Conservation (phyloP, 495 filamentous ascomycete species). For the Glarea lozoyensis region DNA sequence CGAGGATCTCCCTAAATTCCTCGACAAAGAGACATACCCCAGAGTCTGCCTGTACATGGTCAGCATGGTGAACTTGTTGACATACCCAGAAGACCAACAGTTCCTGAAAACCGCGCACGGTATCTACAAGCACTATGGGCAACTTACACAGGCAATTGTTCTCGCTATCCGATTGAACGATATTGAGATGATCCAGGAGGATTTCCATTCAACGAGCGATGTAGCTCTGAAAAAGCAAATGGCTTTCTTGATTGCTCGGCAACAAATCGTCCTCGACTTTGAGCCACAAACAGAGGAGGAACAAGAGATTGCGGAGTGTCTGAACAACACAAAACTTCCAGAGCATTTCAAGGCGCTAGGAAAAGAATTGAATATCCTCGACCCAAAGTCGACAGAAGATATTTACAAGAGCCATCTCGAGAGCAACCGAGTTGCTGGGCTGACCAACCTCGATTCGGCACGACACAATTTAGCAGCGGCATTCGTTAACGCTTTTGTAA, state of each 20-base stretch:
- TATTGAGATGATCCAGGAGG: conserved; percentile 62
- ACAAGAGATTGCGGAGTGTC: conserved; percentile 63
- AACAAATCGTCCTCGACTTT: conserved; percentile 77
- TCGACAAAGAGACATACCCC: conserved; percentile 90
- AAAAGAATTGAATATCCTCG: conserved; percentile 93
- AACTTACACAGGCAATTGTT: conserved; percentile 85
- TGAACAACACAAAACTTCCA: conserved; percentile 79
- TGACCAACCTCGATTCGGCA: conserved; percentile 92
- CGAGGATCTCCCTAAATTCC: conserved; percentile 75
- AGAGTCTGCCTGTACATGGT: conserved; percentile 97
- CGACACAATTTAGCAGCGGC: conserved; percentile 91
- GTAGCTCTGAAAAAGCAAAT: conserved; percentile 83
- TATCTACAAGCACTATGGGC: conserved; percentile 87
- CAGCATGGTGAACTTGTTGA: conserved; percentile 96
- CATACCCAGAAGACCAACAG: conserved; percentile 91
- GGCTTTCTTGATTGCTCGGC: conserved; percentile 84
- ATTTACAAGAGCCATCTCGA: conserved; percentile 99
- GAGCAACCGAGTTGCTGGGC: conserved; percentile 79
- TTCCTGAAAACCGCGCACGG: conserved; percentile 85
- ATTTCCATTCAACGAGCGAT: conserved; percentile 74
- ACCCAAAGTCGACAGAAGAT: conserved; percentile 94
- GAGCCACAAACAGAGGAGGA: conserved; percentile 55
- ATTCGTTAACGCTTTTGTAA: conserved; percentile 95
- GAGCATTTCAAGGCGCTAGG: conserved; percentile 89
- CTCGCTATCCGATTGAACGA: conserved; percentile 93